Percentiles rank a stretch among this genome's conserved stretches.
phyloP scores from a whole-genome alignment of 192 early-diverging fungal species.

The Spinellus fusiger region DNA sequence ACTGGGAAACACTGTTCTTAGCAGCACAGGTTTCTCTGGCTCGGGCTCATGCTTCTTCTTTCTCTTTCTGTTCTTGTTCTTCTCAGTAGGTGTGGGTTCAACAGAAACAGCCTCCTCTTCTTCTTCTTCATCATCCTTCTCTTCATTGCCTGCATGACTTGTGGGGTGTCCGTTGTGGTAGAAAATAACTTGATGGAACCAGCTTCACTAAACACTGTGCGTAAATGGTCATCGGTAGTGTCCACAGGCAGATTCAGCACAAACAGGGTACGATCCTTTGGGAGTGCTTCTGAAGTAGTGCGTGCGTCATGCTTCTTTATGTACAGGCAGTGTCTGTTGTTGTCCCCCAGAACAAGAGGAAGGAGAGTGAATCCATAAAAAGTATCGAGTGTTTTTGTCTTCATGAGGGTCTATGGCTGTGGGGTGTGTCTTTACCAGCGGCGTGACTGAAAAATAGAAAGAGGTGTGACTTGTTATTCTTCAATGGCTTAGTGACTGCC shows the following conservation, averaged over 20 bases:
- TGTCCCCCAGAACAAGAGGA: constrained; percentile 37
- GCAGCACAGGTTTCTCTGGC: constrained; percentile 19
- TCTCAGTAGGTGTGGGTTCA: constrained; percentile 16
- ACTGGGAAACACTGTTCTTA: constrained; percentile 39
- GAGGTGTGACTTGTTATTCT: neutral
- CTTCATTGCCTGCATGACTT: constrained; percentile 36
- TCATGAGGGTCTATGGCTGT: too few relatives aligned
- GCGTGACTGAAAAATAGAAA: neutral
- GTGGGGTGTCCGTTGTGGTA: constrained; percentile 38
- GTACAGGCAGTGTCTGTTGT: constrained; percentile 46
- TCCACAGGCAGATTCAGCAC: constrained; percentile 66
- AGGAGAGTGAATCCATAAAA: constrained; percentile 50
- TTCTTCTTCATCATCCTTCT: constrained; percentile 28
- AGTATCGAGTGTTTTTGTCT: constrained; percentile 30
- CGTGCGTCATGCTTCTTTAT: constrained; percentile 46
- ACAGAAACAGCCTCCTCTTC: constrained; percentile 17
- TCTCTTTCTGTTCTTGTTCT: constrained; percentile 11
- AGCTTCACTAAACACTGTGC: constrained; percentile 53
- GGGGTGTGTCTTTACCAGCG: too few relatives aligned
- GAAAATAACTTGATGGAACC: constrained; percentile 47
- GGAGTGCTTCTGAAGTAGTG: constrained; percentile 38
- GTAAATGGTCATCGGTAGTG: constrained; percentile 57
- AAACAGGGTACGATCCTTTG: constrained; percentile 59
- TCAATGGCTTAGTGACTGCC: too few relatives aligned
- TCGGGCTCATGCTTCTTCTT: constrained; percentile 20